Percentiles rank a stretch among this genome's conserved stretches.
phyloP scores from a whole-genome alignment of 495 filamentous ascomycete genomes.

The Peziza echinospora region DNA sequence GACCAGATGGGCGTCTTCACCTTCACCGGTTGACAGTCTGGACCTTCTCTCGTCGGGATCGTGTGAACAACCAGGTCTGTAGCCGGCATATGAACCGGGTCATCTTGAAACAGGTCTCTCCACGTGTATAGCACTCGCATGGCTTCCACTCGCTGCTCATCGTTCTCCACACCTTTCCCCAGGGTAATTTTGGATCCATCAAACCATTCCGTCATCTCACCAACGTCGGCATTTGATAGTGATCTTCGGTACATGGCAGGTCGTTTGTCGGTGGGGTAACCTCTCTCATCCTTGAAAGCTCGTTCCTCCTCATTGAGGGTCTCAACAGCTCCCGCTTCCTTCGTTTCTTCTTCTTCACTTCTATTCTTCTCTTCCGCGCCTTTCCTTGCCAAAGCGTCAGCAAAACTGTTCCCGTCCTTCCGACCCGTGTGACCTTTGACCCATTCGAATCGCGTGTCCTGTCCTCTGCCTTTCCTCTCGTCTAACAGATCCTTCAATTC shows the following conservation, averaged over 20 bases:
- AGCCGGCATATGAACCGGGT: background rate
- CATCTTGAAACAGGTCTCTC: background rate
- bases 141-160: background rate
- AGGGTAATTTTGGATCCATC: background rate
- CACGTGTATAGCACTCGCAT: background rate
- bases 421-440: too few relatives aligned
- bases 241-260: conserved; percentile 30
- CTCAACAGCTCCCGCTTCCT: conserved; percentile 30
- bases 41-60: too few relatives aligned
- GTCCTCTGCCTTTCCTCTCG: too few relatives aligned
- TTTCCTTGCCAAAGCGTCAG: background rate
- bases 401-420: background rate
- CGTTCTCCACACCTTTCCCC: background rate
- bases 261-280: conserved; percentile 24
- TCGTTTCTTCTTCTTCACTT: background rate
- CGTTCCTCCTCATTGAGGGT: too few relatives aligned
- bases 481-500: too few relatives aligned
- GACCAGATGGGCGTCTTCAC: background rate
- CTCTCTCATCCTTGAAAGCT: too few relatives aligned
- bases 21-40: background rate
- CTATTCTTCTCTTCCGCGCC: too few relatives aligned
- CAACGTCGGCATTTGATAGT: too few relatives aligned
- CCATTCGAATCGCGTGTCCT: too few relatives aligned
- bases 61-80: background rate
- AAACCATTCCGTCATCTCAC: background rate